phyloP scores from a whole-genome alignment of 2,329 filamentous ascomycete species.

The Plectosphaerella sp. region DNA sequence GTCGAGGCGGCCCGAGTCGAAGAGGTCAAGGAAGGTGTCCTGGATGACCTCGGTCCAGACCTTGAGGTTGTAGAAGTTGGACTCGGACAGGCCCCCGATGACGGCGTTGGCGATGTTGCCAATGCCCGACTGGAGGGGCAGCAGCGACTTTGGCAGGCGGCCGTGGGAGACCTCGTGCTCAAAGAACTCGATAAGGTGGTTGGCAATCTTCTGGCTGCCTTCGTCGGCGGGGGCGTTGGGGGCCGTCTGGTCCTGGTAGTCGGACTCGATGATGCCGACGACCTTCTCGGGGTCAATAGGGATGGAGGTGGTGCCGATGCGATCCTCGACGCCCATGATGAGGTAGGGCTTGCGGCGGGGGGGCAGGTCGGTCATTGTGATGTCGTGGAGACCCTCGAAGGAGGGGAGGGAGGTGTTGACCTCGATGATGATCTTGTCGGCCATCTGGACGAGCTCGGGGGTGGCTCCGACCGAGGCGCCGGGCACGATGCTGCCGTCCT shows the following conservation, averaged over 20 bases:
- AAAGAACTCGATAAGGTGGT: conserved; percentile 75
- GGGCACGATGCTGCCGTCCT: conserved; percentile 83
- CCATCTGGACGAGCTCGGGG: conserved; percentile 84
- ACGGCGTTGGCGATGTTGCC: conserved; percentile 94
- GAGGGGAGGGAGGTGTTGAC: conserved; percentile 83
- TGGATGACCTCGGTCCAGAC: conserved; percentile 94
- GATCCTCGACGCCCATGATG: conserved; percentile 79
- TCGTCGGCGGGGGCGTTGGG: conserved; percentile 76
- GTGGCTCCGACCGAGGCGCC: conserved; percentile 82
- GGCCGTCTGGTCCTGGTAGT: conserved; percentile 72
- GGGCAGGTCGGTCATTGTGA: conserved; percentile 82
- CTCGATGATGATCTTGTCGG: conserved; percentile 87
- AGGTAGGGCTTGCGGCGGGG: conserved; percentile 80
- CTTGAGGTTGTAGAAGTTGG: conserved; percentile 81
- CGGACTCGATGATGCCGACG: conserved; percentile 77
- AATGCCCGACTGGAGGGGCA: conserved; percentile 83
- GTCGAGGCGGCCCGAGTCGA: conserved; percentile 81
- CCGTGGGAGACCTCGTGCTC: conserved; percentile 80
- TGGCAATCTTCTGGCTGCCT: conserved; percentile 66
- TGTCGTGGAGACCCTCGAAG: conserved; percentile 86
- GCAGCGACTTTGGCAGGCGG: conserved; percentile 69
- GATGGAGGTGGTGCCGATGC: conserved; percentile 78
- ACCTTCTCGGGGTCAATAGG: conserved; percentile 82
- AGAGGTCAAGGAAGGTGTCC: conserved; percentile 89
- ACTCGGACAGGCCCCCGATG: conserved; percentile 74